Evolutionary conservation across 345 rosid species (phyloP), one percentile per base, ranked within the genome.

Genomic region (Excoecaria cochinchinensis): DNA sequence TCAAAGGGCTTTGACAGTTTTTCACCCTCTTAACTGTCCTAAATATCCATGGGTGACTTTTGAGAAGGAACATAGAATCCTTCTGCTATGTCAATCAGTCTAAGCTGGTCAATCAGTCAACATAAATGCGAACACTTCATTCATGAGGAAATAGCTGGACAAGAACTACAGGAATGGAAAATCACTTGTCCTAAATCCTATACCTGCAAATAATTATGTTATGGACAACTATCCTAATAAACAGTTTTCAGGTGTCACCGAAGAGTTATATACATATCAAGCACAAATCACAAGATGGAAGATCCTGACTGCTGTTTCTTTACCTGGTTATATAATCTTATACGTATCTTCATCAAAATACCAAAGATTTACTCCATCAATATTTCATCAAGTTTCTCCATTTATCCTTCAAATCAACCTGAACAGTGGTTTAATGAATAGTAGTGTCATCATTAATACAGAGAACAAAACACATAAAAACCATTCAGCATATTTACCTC

Each of bases 391-490:
- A 47, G 58, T 87, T 89, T 77, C 93, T 85, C 95, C 95, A 90
- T 36, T 89, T 87, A 74, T 90, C 92, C 81, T 90, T 90, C 75
- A 90, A 79, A 80, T 89, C 90, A 62, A 82, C 91, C 90, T 88
- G 73, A 76, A 71, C 38, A 76, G 36, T 31, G 21, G 4, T 19
- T 40, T 9, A 16, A 66, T 15, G 16, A 15, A 48, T 36, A 55
- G 19, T 58, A 4, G 48, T 7, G 0, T 8, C 42, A 1, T 36
- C 8, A 21, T 47, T 67, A 66, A 76, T 52, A 25, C 10, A 68
- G 25, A 52, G 3, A 64, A 47, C 0, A 40, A 51, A 48, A 10
- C 10, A 6, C 39, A 12, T 6, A 9, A 17, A 24, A 58, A 8
- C 22, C 67, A 63, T 6, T 25, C 8, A 55, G 53, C 24, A 65